Percentiles rank a stretch among this genome's conserved stretches.
phyloP scores from a whole-genome alignment of 2,329 filamentous ascomycete genomes.

The Trichoderma oligosporum region DNA sequence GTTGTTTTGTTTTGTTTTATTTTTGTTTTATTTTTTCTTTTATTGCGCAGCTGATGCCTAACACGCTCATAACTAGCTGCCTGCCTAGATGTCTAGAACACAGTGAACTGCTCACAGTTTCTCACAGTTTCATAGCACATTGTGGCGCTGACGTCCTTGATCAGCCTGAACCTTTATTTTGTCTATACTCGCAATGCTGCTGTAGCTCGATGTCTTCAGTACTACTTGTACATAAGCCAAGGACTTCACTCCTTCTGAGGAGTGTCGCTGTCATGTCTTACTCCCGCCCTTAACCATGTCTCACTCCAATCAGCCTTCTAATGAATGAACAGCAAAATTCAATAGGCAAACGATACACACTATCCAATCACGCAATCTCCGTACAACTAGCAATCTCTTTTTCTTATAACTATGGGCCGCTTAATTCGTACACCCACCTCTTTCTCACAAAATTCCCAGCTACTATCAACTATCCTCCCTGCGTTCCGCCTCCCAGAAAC shows the following conservation, averaged over 20 bases:
- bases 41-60: slow-evolving; percentile 1
- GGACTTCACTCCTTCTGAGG: background rate
- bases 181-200: background rate
- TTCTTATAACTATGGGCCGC: background rate
- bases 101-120: background rate
- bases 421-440: background rate
- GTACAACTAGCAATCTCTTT: background rate
- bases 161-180: background rate
- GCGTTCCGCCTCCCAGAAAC: slow-evolving; percentile 10
- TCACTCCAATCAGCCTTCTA: background rate
- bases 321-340: slow-evolving; percentile 5
- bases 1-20: too few relatives aligned
- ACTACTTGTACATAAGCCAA: background rate
- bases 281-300: background rate
- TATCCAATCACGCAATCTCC: slow-evolving; percentile 9
- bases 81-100: slow-evolving; percentile 9
- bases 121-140: background rate
- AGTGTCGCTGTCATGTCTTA: background rate
- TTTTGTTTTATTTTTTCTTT: too few relatives aligned
- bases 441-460: background rate
- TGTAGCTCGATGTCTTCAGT: background rate
- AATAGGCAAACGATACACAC: background rate
- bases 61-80: background rate
- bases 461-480: background rate
- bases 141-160: background rate